Base-by-base conservation (phyloP, 768 basidiomycete species). In the Kwoniella botswanensis region DNA sequence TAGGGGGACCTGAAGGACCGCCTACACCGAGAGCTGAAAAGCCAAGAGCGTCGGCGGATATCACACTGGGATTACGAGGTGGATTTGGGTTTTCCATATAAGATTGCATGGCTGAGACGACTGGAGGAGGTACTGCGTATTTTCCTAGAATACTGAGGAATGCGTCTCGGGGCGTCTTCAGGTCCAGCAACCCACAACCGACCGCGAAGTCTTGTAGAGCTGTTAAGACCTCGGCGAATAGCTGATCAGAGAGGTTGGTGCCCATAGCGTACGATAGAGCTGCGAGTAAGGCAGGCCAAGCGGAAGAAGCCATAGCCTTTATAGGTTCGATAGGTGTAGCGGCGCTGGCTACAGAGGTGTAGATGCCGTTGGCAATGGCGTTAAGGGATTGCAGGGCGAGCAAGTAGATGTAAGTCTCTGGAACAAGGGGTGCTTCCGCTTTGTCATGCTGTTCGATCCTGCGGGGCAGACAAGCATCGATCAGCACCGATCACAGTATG, bases 371-470 rank as follows among this genome's bases (percentile, higher is more conserved):
- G 71, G 91, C 93, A 2, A 99, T 85, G 0, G 92, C 90, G 35
- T 91, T 88, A 10, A 98, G 87, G 77, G 92, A 94, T 76, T 98
- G 94, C 0, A 97, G 88, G 0, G 90, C 93, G 1, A 99, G 88
- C 9, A 99, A 90, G 79, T 95, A 96, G 72, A 96, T 88, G 81
- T 99, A 98, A 3, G 92, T 87, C 69, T 99, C 97, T 0, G 97
- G 96, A 64, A 98, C 94, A 0, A 89, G 87, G 0, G 97, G 97
- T 0, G 94, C 89, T 75, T 99, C 97, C 0, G 93, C 92, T 83
- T 99, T 99, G 85, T 99, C 96, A 13, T 98, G 88, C 82, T 98
- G 97, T 81, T 99, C 96, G 75, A 99, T 98, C 81, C 95, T 97
- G 76, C 22, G 44, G 24, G 43, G 26, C 6, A 35, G 50, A 42